These are phyloP conservation scores for Ceratobasidium papillatum DNA, from an alignment of 1,284 basidiomycete species.

Conservation along the genomic window DNA sequence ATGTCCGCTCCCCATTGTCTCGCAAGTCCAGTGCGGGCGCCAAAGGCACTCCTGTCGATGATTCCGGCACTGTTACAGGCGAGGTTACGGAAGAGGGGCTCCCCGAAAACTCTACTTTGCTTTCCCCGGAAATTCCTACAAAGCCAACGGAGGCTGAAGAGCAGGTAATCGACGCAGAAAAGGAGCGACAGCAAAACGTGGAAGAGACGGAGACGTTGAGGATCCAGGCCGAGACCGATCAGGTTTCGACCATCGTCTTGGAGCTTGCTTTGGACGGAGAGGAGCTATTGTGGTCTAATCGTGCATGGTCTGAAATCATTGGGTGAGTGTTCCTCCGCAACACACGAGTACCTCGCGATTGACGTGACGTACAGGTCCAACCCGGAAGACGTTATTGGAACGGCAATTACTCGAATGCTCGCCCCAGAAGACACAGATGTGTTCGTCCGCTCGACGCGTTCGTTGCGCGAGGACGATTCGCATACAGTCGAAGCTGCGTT, in stretches of 20 bases:
- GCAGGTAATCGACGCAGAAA: constrained; percentile 44
- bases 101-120: constrained; percentile 30
- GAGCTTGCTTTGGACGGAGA: constrained; percentile 95
- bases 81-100: constrained; percentile 32
- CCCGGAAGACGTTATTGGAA: constrained; percentile 81
- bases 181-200: constrained; percentile 53
- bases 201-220: constrained; percentile 85
- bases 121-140: constrained; percentile 24
- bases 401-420: constrained; percentile 83
- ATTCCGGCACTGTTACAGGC: not conserved
- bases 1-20: constrained; percentile 25
- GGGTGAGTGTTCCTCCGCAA: constrained; percentile 70
- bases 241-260: constrained; percentile 94
- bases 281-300: constrained; percentile 92
- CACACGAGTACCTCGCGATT: constrained; percentile 9
- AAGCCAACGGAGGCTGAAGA: constrained; percentile 21
- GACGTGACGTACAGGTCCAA: constrained; percentile 67
- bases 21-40: constrained; percentile 10
- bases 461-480: constrained; percentile 89
- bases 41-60: constrained; percentile 30
- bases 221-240: constrained; percentile 89
- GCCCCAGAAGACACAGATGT: constrained; percentile 85
- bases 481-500: constrained; percentile 95
- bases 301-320: constrained; percentile 91
- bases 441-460: constrained; percentile 88